A percentile compares a stretch with the other conserved stretches of the same genome.
These are phyloP conservation scores for Rhizophora apiculata DNA, from an alignment of 345 rosid genomes.

Conservation along the genomic window DNA sequence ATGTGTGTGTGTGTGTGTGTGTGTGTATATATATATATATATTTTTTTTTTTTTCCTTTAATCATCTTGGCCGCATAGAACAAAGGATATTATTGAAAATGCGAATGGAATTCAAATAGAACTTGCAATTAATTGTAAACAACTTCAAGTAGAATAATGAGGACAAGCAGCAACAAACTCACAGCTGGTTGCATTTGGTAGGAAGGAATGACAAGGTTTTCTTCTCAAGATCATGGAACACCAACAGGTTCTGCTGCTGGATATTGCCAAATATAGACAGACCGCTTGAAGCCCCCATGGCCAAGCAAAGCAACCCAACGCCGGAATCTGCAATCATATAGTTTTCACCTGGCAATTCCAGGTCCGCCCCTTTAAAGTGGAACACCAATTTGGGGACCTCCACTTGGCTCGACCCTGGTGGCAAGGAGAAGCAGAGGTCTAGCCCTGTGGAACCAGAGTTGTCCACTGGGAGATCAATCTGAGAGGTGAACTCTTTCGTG, in stretches of 20 bases:
- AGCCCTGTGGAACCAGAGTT: constrained; percentile 61
- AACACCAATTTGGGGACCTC: constrained; percentile 64
- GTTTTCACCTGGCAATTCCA: constrained; percentile 78
- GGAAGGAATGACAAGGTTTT: constrained; percentile 68
- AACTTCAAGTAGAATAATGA: too few relatives aligned
- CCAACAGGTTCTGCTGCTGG: constrained; percentile 83
- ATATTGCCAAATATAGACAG: constrained; percentile 92
- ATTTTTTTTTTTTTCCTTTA: too few relatives aligned
- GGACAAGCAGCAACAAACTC: constrained; percentile 12
- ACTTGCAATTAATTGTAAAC: too few relatives aligned
- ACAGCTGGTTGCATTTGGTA: constrained; percentile 56
- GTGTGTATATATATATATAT: too few relatives aligned
- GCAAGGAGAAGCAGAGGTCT: constrained; percentile 72
- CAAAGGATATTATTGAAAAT: too few relatives aligned
- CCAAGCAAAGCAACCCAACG: constrained; percentile 66
- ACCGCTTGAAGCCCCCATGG: constrained; percentile 77
- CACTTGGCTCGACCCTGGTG: constrained; percentile 29
- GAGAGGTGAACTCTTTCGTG: constrained; percentile 49
- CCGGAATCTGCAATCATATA: constrained; percentile 69
- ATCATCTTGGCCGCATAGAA: too few relatives aligned
- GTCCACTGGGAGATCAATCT: constrained; percentile 47
- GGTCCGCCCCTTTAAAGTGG: constrained; percentile 71
- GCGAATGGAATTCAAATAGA: too few relatives aligned
- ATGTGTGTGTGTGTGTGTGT: too few relatives aligned
- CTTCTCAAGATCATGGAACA: constrained; percentile 61